These are phyloP conservation scores for Puccinia brachypodii DNA, from an alignment of 1,284 basidiomycete genomes.

Conservation along the genomic window DNA sequence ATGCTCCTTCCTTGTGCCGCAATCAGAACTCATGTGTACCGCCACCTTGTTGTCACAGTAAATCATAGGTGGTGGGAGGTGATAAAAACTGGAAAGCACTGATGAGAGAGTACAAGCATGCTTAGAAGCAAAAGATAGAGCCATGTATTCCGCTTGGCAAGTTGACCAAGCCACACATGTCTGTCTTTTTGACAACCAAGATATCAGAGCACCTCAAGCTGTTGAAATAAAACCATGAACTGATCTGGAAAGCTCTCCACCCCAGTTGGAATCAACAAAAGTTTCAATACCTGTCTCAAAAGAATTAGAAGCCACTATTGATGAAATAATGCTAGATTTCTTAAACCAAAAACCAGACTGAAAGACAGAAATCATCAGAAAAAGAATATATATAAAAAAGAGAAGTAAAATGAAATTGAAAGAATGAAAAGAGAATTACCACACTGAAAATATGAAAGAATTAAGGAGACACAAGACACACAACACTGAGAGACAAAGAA, in stretches of 20 bases:
- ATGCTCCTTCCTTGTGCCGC: neutral
- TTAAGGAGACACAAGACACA: no score
- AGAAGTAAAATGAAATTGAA: no score
- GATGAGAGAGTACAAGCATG: neutral
- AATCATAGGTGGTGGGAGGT: neutral
- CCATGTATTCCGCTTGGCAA: constrained; percentile 25
- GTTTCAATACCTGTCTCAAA: neutral
- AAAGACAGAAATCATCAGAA: no score
- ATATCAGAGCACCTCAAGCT: neutral
- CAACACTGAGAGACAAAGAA: no score
- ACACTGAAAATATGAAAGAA: no score
- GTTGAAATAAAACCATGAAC: neutral
- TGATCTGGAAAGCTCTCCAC: neutral
- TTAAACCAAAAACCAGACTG: no score
- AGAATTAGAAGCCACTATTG: no score
- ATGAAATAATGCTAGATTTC: no score
- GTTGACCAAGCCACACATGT: constrained; percentile 16
- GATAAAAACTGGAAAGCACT: neutral
- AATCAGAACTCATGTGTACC: neutral
- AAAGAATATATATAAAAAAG: no score
- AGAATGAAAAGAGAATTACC: no score
- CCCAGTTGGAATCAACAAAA: constrained; percentile 16
- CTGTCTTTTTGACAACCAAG: neutral
- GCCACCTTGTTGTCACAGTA: neutral
- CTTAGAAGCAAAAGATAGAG: neutral